Conservation (phyloP, 805 yeast species). For the Saccharomycopsis selenospora region DNA sequence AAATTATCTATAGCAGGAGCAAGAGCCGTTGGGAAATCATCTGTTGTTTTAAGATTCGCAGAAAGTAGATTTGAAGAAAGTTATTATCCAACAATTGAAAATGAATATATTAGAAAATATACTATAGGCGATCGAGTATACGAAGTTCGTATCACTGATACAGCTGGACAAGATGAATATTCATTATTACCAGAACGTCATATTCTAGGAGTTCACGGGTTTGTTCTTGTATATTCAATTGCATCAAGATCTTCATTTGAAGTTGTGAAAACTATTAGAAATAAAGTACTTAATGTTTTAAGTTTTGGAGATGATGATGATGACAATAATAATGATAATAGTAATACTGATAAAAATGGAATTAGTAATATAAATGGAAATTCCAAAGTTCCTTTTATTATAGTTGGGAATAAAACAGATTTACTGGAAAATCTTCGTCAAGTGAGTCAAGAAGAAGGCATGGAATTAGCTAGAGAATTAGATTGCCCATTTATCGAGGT, state of each 20-base stretch:
- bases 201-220: slow-evolving; percentile 77
- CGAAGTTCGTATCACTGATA: slow-evolving; percentile 78
- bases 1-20: slow-evolving; percentile 85
- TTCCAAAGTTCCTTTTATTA: slow-evolving; percentile 66
- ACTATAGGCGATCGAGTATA: slow-evolving; percentile 66
- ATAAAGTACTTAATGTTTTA: slow-evolving; percentile 66
- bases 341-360: slow-evolving; percentile 33
- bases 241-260: slow-evolving; percentile 74
- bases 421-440: slow-evolving; percentile 43
- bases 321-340: slow-evolving; percentile 39
- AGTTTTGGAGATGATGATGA: slow-evolving; percentile 28
- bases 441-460: slow-evolving; percentile 53
- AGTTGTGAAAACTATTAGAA: slow-evolving; percentile 66
- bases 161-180: slow-evolving; percentile 92
- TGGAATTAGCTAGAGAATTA: slow-evolving; percentile 55
- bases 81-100: slow-evolving; percentile 87
- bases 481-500: slow-evolving; percentile 75
- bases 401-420: slow-evolving; percentile 75
- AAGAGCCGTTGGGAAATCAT: slow-evolving; percentile 81
- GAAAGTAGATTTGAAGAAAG: slow-evolving; percentile 85
- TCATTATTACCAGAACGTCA: slow-evolving; percentile 73
- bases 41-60: slow-evolving; percentile 75
- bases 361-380: slow-evolving; percentile 39
- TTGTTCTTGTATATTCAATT: slow-evolving; percentile 73
- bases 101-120: slow-evolving; percentile 68